A percentile compares a stretch with the other conserved stretches of the same genome.
Evolutionary conservation across 2,329 filamentous ascomycete genomes (phyloP).

Genomic region (Cladobotryum protrusum): DNA sequence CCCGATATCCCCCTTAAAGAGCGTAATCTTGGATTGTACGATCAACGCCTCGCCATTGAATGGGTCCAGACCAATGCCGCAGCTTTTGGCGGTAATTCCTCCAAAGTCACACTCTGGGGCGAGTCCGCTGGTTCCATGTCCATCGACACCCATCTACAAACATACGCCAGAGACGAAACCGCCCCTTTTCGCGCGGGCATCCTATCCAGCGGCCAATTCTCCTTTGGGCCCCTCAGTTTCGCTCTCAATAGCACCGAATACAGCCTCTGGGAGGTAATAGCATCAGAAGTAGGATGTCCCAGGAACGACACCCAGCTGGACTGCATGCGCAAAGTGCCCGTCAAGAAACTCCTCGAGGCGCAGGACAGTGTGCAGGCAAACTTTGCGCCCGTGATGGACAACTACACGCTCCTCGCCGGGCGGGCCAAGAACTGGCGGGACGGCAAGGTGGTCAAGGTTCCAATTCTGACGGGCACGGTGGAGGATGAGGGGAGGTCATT

Average conservation of each 20-base stretch:
- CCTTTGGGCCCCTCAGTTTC: constrained; percentile 17
- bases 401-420: constrained; percentile 13
- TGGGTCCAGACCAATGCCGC: constrained; percentile 22
- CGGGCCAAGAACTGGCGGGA: constrained; percentile 17
- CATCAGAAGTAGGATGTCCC: constrained; percentile 14
- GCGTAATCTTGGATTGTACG: constrained; percentile 23
- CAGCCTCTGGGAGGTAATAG: constrained; percentile 14
- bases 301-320: constrained; percentile 9
- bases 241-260: constrained; percentile 6
- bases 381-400: constrained; percentile 16
- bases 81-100: constrained; percentile 22
- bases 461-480: constrained; percentile 20
- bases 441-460: constrained; percentile 15
- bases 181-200: constrained; percentile 21
- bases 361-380: constrained; percentile 5
- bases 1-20: constrained; percentile 31
- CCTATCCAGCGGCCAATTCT: constrained; percentile 25
- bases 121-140: constrained; percentile 28
- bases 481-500: constrained; percentile 19
- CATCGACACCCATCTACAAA: constrained; percentile 21
- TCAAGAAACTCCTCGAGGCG: constrained; percentile 12
- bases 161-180: constrained; percentile 11
- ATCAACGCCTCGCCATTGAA: constrained; percentile 22
- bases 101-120: constrained; percentile 23
- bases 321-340: constrained; percentile 18